Base-by-base conservation (phyloP, 2,329 filamentous ascomycete genomes). In the Colletotrichum tamarilloi region DNA sequence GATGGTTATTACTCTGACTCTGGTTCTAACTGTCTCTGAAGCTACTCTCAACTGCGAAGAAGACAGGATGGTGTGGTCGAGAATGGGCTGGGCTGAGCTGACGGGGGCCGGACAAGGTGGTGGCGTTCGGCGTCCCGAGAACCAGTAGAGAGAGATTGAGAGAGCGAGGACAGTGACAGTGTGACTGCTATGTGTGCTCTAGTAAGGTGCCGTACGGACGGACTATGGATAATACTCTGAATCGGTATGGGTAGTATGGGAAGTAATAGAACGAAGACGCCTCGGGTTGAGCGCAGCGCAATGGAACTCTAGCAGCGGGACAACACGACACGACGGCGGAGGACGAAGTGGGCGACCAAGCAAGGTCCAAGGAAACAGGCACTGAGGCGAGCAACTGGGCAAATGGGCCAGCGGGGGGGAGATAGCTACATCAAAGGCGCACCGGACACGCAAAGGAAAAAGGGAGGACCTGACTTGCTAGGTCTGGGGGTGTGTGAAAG, bases 91-190 rank as follows among this genome's bases (percentile, higher is more conserved):
- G 64, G 58, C 66, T 69, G 59, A 60, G 68, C 68, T 72, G 64
- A 71, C 65, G 35, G 30, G 42, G 53, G 42, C 30, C 52, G 58
- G 42, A 60, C 70, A 73, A 35, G 55, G 70, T 65, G 67, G 53
- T 73, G 66, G 70, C 70, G 67, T 68, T 73, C 30, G 60, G 67
- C 42, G 63, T 65, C 60, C 59, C 55, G 60, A 73, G 55, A 59
- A 55, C 53, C 65, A 69, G 58, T 62, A 32, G 60, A 19, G 6
- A 49, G 42, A 19, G 42, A 42, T 35, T 35, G 38, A 42, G 38
- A 16, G 14, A 16, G 38, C 14, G 12, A 42, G 14, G 38, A 19
- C 16, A 16, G 38, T 7, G 38, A 42, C 38, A 42, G 14, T 32
- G 38, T 42, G 14, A 42, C 42, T 49, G 42, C 3, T 19, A n/a